A percentile compares a stretch with the other conserved stretches of the same genome.
Evolutionary conservation across 306 rosid genomes (phyloP).

Genomic region (Prunus davidiana): DNA sequence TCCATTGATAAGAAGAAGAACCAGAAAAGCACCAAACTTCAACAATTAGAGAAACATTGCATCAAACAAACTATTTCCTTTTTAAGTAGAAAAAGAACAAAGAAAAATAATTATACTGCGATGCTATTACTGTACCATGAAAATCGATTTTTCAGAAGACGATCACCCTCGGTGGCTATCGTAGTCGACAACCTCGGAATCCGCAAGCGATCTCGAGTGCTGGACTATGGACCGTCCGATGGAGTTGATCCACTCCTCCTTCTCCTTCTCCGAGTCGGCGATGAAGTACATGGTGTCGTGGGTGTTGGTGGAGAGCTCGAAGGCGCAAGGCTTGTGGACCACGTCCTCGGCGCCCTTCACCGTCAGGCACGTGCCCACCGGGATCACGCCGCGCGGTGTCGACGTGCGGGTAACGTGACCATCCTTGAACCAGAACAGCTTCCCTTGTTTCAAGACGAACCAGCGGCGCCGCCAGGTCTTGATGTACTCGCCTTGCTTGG

Average conservation of each 20-base stretch:
- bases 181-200: constrained; percentile 50
- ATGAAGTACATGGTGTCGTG: constrained; percentile 58
- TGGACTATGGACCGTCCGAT: constrained; percentile 53
- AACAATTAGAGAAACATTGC: constrained; percentile 1
- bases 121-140: not conserved
- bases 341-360: constrained; percentile 73
- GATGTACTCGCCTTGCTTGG: constrained; percentile 71
- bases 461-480: constrained; percentile 77
- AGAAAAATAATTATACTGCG: not conserved
- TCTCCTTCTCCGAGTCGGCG: constrained; percentile 61
- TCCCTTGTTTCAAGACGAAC: constrained; percentile 66
- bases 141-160: not conserved
- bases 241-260: constrained; percentile 61
- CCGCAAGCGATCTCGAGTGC: constrained; percentile 49
- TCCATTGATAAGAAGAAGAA: not conserved
- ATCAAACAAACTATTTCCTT: not conserved
- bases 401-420: constrained; percentile 32
- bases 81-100: not conserved
- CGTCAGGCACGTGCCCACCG: constrained; percentile 54
- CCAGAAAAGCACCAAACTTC: not conserved
- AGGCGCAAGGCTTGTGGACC: constrained; percentile 60
- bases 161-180: constrained; percentile 31
- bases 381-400: constrained; percentile 63
- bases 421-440: constrained; percentile 62
- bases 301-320: constrained; percentile 57